Evolutionary conservation across 495 filamentous ascomycete genomes (phyloP), one percentile per base, ranked within the genome.

Genomic region (Xanthoparmelia taractica): DNA sequence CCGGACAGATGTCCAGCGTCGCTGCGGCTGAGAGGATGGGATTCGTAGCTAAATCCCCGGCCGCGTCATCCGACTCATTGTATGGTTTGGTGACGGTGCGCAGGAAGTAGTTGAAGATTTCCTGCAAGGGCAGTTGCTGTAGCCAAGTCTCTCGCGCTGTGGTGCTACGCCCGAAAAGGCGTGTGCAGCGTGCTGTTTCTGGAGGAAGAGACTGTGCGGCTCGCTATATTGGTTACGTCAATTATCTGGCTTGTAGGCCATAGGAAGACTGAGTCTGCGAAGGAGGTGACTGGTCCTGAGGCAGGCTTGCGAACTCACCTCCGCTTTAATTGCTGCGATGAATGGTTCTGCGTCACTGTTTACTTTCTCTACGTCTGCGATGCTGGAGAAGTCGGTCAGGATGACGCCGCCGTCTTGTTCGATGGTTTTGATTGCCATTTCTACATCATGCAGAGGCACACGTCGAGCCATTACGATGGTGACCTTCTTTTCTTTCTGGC

Each of bases 341-440:
- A 45, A 67, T 5, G 63, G 65, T n/a, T 57, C 58, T 13, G 65
- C 65, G 25, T 67, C 65, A 0, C 8, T 17, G 34, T 61, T 67
- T 5, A 67, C 65, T 27, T 27, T 40, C 25, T 57, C 48, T 1
- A 67, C 57, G 29, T 67, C 57, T 8, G 18, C 18, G 0, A 33
- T 27, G 41, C 17, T 61, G 2, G 65, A 34, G 25, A 67, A 65
- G 3, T 18, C 52, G 2, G 62, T 65, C 47, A 61, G 31, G 5
- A 65, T 61, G 12, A 67, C 65, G 6, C 65, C 65, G 17, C 65
- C 65, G 36, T 67, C 65, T 45, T 60, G 34, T 60, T 61, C 27
- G 20, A 67, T 33, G 27, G 5, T 8, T 33, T 57, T 6, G n/a
- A 65, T 65, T 18, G 33, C 62, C 2, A 10, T 27, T 2, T 27